Conservation (phyloP, 441 rosid species). For the Populus hybrid region DNA sequence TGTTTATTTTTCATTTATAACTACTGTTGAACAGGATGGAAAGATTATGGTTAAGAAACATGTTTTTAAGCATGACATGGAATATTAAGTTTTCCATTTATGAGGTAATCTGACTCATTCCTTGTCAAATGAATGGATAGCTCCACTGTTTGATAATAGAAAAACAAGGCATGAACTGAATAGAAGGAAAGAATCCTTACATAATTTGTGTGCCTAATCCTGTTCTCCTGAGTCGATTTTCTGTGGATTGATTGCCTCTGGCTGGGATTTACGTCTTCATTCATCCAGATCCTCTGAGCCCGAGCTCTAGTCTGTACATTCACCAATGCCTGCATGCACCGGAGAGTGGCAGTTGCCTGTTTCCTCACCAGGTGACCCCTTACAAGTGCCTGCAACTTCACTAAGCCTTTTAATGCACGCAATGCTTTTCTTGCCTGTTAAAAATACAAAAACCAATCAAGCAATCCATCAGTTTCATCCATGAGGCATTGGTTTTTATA, state of each 20-base stretch:
- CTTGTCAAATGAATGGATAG: background rate
- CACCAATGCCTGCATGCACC: constrained; percentile 63
- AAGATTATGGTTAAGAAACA: background rate
- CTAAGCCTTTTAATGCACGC: constrained; percentile 60
- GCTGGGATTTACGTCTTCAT: constrained; percentile 42
- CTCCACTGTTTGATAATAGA: background rate
- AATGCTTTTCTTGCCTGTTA: constrained; percentile 85
- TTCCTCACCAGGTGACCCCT: constrained; percentile 67
- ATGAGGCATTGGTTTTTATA: background rate
- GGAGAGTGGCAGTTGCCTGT: constrained; percentile 51
- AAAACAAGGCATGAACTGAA: background rate
- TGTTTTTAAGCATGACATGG: background rate
- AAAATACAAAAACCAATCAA: constrained; percentile 5
- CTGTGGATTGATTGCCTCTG: constrained; percentile 53
- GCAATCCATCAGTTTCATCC: background rate
- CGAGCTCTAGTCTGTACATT: constrained; percentile 53
- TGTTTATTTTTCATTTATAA: background rate
- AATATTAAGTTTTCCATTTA: background rate
- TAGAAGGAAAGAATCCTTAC: constrained; percentile 33
- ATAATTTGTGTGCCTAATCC: constrained; percentile 30
- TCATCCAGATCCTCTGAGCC: constrained; percentile 58
- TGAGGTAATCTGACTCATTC: background rate
- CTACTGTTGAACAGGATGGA: background rate
- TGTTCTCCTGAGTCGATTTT: constrained; percentile 47
- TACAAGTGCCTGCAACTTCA: constrained; percentile 69